Conservation (phyloP, 2,329 filamentous ascomycete genomes). For the Stachybotrys chartarum region DNA sequence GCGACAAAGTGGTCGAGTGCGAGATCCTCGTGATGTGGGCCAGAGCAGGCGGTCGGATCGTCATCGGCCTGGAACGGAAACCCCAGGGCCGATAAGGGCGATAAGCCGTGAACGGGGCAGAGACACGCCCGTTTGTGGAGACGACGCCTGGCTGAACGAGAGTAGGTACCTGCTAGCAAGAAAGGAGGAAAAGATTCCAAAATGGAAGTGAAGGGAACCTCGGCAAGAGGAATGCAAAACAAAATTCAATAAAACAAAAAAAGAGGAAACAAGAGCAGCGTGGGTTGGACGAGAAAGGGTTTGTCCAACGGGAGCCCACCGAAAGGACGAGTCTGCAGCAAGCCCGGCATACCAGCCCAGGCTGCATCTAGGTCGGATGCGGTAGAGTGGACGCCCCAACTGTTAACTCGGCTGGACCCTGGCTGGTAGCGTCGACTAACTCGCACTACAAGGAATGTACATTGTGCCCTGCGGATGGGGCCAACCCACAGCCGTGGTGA, state of each 20-base stretch:
- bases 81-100: background rate
- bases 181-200: background rate
- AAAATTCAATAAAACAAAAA: too few species aligned
- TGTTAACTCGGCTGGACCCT: background rate
- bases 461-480: too few species aligned
- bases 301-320: background rate
- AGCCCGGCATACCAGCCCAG: background rate
- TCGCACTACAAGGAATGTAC: too few species aligned
- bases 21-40: conserved; percentile 1
- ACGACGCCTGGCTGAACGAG: background rate
- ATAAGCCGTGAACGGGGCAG: background rate
- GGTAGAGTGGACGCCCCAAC: background rate
- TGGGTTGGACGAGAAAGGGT: background rate
- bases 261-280: background rate
- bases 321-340: background rate
- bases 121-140: background rate
- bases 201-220: background rate
- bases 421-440: too few species aligned
- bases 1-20: background rate
- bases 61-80: background rate
- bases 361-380: background rate
- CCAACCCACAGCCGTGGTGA: background rate
- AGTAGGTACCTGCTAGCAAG: background rate
- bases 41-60: background rate
- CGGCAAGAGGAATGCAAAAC: background rate